Evolutionary conservation across 495 filamentous ascomycete species (phyloP).

Genomic region (Hypomontagnella monticulosa): DNA sequence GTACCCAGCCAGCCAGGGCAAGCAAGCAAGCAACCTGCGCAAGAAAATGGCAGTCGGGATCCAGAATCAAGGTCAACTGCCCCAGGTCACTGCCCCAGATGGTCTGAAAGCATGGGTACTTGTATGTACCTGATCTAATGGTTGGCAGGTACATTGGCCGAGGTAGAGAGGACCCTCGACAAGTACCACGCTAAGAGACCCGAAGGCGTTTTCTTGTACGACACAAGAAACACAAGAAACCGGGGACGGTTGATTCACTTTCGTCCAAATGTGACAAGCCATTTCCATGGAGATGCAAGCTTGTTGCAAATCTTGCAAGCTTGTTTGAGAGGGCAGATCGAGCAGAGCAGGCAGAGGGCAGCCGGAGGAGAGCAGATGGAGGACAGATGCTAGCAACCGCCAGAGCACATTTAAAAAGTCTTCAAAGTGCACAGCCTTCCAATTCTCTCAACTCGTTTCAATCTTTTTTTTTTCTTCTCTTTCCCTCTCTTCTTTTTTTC

Average conservation of each 20-base stretch:
- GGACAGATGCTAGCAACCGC: background rate
- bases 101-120: no score
- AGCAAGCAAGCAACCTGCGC: background rate
- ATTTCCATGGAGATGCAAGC: conserved; percentile 18
- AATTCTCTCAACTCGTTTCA: background rate
- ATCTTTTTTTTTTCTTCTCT: background rate
- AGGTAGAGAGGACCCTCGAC: conserved; percentile 19
- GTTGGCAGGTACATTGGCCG: background rate
- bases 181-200: conserved; percentile 32
- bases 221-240: conserved; percentile 36
- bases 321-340: background rate
- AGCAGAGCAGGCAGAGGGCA: no score
- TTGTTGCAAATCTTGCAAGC: background rate
- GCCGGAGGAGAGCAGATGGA: no score
- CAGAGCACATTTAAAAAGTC: conserved; percentile 16
- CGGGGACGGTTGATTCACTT: conserved; percentile 32
- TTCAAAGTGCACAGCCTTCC: conserved; percentile 5
- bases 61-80: conserved; percentile 21
- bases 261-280: conserved; percentile 33
- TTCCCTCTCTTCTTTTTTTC: background rate
- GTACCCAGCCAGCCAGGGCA: background rate
- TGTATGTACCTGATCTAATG: conserved; percentile 4
- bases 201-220: conserved; percentile 35
- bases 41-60: conserved; percentile 24
- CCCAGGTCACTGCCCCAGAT: no score